Percentiles rank a stretch among this genome's conserved stretches.
phyloP scores from a whole-genome alignment of 1,139 yeast species.

The Debaryomyces sp. region DNA sequence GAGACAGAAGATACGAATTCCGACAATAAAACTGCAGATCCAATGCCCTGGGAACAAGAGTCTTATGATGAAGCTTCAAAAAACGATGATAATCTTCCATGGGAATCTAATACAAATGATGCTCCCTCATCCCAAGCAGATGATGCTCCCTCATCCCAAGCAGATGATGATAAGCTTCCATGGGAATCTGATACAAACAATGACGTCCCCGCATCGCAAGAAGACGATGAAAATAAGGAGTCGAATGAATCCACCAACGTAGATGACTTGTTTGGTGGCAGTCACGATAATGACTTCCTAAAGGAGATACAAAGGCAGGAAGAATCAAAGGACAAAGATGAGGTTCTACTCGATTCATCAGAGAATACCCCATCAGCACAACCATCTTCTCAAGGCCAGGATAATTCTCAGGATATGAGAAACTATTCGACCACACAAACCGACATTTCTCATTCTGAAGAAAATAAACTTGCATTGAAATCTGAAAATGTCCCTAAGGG shows the following conservation, averaged over 20 bases:
- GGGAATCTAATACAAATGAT: conserved; percentile 5
- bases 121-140: not conserved
- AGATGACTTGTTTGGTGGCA: conserved; percentile 18
- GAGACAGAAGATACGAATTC: not conserved
- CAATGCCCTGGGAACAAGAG: conserved; percentile 12
- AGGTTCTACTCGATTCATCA: not conserved
- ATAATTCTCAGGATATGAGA: not conserved
- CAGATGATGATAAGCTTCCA: conserved; percentile 7
- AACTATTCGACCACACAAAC: not conserved
- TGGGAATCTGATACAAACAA: conserved; percentile 11
- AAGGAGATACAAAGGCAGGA: conserved; percentile 7
- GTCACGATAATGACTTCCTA: conserved; percentile 20
- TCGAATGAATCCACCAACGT: conserved; percentile 8
- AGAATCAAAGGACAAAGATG: not conserved
- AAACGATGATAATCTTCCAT: conserved; percentile 3
- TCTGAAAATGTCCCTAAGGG: not conserved
- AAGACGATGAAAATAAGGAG: not conserved
- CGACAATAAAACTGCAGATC: not conserved
- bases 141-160: not conserved
- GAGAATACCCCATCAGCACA: not conserved
- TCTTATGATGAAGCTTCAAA: not conserved
- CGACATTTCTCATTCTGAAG: not conserved
- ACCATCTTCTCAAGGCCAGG: not conserved
- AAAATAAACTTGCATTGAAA: not conserved
- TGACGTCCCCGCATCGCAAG: not conserved